phyloP scores from a whole-genome alignment of 192 early-diverging fungal genomes.

The Coemansia sp. region DNA sequence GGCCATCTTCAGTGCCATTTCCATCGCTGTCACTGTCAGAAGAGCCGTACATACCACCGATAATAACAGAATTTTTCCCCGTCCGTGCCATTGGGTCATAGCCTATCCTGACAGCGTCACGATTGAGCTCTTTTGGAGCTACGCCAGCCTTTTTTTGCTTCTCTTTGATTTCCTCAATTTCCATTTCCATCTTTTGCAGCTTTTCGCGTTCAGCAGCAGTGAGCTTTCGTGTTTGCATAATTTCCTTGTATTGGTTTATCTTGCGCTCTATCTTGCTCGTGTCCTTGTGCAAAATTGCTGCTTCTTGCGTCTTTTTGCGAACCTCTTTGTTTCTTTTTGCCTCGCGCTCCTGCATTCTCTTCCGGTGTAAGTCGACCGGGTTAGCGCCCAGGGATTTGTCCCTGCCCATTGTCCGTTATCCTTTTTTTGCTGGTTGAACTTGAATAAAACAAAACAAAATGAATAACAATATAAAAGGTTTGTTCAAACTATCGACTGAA shows the following conservation, averaged over 20 bases:
- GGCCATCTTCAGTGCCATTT: neutral
- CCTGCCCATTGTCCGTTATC: slow-evolving; percentile 23
- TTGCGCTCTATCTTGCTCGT: slow-evolving; percentile 41
- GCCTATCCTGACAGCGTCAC: slow-evolving; percentile 13
- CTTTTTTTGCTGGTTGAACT: neutral
- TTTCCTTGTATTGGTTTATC: slow-evolving; percentile 37
- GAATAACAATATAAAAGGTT: too few relatives aligned
- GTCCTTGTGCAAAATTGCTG: slow-evolving; percentile 29
- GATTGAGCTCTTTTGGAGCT: neutral
- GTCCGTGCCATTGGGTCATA: slow-evolving; percentile 38
- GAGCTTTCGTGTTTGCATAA: slow-evolving; percentile 28
- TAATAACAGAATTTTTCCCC: slow-evolving; percentile 2
- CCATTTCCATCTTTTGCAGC: slow-evolving; percentile 28
- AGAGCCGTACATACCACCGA: slow-evolving; percentile 16
- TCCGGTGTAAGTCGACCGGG: slow-evolving; percentile 30
- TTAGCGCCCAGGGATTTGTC: slow-evolving; percentile 27
- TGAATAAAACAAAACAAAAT: too few relatives aligned
- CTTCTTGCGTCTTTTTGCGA: slow-evolving; percentile 43
- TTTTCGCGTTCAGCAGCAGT: slow-evolving; percentile 41
- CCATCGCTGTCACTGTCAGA: slow-evolving; percentile 11
- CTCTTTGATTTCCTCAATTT: slow-evolving; percentile 27
- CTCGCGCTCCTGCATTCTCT: slow-evolving; percentile 41
- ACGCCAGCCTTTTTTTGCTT: slow-evolving; percentile 46
- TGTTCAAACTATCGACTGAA: neutral
- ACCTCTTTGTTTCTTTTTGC: slow-evolving; percentile 48